Percentiles rank a stretch among this genome's conserved stretches.
Evolutionary conservation across 1,139 yeast genomes (phyloP).

Genomic region (Nematodospora anomalae): DNA sequence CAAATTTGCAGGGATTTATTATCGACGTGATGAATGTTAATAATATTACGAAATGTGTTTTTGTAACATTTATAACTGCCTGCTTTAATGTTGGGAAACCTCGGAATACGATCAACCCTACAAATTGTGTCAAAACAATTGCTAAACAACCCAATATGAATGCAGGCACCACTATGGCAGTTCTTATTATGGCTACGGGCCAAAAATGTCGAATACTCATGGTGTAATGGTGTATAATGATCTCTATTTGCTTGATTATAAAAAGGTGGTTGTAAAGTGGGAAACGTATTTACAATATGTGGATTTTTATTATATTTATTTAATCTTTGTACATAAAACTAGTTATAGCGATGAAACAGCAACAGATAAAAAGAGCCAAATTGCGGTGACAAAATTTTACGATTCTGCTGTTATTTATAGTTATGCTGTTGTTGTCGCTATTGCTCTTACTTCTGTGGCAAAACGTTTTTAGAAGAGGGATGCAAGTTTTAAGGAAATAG

Average conservation of each 20-base stretch:
- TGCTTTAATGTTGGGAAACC: slow-evolving; percentile 29
- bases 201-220: slow-evolving; percentile 16
- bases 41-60: slow-evolving; percentile 49
- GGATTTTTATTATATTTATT: not conserved
- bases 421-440: too few relatives aligned
- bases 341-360: too few relatives aligned
- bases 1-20: slow-evolving; percentile 42
- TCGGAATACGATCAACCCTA: slow-evolving; percentile 30
- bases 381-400: too few relatives aligned
- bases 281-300: not conserved
- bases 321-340: too few relatives aligned
- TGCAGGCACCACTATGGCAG: slow-evolving; percentile 29
- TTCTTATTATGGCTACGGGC: slow-evolving; percentile 27
- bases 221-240: not conserved
- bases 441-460: too few relatives aligned
- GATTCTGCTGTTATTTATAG: too few relatives aligned
- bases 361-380: too few relatives aligned
- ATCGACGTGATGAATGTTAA: slow-evolving; percentile 44
- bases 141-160: slow-evolving; percentile 50
- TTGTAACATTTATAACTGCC: slow-evolving; percentile 46
- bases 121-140: slow-evolving; percentile 42
- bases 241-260: too few relatives aligned
- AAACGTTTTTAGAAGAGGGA: too few relatives aligned
- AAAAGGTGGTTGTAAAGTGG: not conserved
- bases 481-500: too few relatives aligned